Evolutionary conservation across 495 filamentous ascomycete species (phyloP).

Genomic region (Penicillium parvum): DNA sequence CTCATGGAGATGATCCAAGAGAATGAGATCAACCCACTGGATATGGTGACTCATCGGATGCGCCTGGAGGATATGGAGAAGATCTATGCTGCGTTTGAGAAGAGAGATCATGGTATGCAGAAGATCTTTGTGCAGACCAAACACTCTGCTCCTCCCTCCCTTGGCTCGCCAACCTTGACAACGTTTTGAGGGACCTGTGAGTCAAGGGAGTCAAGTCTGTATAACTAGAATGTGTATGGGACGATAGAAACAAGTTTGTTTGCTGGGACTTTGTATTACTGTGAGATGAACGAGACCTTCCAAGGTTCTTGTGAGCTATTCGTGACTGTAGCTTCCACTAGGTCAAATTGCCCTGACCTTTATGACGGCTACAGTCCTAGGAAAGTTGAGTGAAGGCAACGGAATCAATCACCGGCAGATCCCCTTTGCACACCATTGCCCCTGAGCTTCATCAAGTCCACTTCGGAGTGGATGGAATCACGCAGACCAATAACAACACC

Average conservation of each 20-base stretch:
- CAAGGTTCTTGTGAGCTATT: no score
- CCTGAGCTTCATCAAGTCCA: background rate
- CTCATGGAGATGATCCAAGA: slow-evolving; percentile 59
- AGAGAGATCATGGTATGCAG: slow-evolving; percentile 63
- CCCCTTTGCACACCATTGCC: background rate
- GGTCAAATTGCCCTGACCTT: background rate
- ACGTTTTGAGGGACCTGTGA: slow-evolving; percentile 13
- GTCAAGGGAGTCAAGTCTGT: no score
- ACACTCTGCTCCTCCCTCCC: slow-evolving; percentile 52
- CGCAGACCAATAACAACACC: background rate
- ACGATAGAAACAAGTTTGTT: no score
- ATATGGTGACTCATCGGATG: slow-evolving; percentile 79
- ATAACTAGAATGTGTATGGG: background rate
- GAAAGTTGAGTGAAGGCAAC: background rate
- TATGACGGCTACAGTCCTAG: background rate
- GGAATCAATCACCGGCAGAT: slow-evolving; percentile 1
- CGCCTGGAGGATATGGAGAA: slow-evolving; percentile 67
- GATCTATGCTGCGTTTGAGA: slow-evolving; percentile 50
- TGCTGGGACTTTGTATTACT: no score
- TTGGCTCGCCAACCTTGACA: slow-evolving; percentile 52
- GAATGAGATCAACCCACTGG: slow-evolving; percentile 69
- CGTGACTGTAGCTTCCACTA: no score
- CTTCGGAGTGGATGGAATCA: background rate
- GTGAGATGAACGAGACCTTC: background rate
- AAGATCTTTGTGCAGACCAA: slow-evolving; percentile 70